These are phyloP conservation scores for Tricholoma flavovirens DNA, from an alignment of 768 basidiomycete species.

Conservation along the genomic window DNA sequence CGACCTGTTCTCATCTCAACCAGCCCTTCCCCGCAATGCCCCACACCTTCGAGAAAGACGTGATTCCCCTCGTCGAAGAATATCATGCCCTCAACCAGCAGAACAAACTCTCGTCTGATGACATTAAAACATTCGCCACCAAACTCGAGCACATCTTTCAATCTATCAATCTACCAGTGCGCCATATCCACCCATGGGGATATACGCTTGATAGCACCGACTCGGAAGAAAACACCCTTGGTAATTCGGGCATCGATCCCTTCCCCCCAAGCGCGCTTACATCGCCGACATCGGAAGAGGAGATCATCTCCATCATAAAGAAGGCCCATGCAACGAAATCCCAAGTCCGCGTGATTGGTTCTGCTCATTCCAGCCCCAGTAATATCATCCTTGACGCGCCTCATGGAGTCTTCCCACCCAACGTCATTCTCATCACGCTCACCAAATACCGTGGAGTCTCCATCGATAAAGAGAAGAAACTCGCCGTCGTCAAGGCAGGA, in stretches of 20 bases:
- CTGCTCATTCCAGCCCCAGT: conserved; percentile 2
- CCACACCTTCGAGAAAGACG: neutral
- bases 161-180: neutral
- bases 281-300: neutral
- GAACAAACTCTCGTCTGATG: neutral
- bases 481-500: conserved; percentile 4
- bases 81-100: neutral
- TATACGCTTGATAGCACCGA: neutral
- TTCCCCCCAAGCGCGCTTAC: neutral
- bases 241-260: neutral
- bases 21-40: neutral
- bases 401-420: neutral
- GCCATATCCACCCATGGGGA: neutral
- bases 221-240: neutral
- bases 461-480: neutral
- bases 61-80: neutral
- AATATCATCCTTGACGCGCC: conserved; percentile 4
- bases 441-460: conserved; percentile 3
- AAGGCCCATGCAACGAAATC: neutral
- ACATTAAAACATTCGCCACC: neutral
- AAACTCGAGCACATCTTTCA: neutral
- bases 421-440: conserved; percentile 4
- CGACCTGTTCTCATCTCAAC: too few species aligned
- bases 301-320: neutral
- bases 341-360: conserved; percentile 5